phyloP scores from a whole-genome alignment of 1,284 basidiomycete species.

The Papiliotrema fonsecae region DNA sequence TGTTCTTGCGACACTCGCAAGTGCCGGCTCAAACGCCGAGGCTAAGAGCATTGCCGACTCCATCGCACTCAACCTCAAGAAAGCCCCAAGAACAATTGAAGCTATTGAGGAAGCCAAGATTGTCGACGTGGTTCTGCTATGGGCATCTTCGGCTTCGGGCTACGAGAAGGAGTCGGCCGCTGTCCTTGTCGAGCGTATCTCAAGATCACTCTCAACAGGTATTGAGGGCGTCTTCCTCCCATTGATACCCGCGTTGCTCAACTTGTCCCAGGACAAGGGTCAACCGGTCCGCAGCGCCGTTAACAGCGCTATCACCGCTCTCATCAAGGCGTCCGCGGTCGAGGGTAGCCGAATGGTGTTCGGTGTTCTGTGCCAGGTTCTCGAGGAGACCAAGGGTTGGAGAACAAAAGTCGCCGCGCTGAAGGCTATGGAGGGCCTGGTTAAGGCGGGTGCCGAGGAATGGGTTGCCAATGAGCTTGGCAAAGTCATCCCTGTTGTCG shows the following conservation, averaged over 20 bases:
- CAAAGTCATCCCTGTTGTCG: conserved; percentile 77
- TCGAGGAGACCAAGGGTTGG: conserved; percentile 84
- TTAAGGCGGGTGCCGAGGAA: conserved; percentile 64
- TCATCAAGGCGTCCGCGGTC: conserved; percentile 78
- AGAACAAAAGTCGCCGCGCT: conserved; percentile 89
- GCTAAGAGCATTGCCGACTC: conserved; percentile 45
- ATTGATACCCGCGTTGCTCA: conserved; percentile 72
- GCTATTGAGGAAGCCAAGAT: conserved; percentile 47
- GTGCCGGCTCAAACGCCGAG: conserved; percentile 38
- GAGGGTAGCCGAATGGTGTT: conserved; percentile 76
- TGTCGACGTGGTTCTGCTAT: conserved; percentile 61
- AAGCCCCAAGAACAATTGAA: conserved; percentile 36
- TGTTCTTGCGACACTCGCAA: conserved; percentile 37
- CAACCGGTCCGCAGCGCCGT: conserved; percentile 84
- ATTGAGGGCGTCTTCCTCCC: conserved; percentile 76
- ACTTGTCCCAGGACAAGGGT: conserved; percentile 90
- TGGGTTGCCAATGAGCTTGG: conserved; percentile 82
- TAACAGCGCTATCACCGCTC: conserved; percentile 72
- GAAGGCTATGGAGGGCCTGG: conserved; percentile 74
- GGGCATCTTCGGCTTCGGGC: conserved; percentile 79
- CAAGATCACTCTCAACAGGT: conserved; percentile 66
- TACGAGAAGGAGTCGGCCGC: conserved; percentile 89
- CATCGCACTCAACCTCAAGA: conserved; percentile 40
- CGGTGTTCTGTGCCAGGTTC: conserved; percentile 62
- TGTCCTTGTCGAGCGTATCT: conserved; percentile 75